These are phyloP conservation scores for Kondoa subrosea DNA, from an alignment of 768 basidiomycete genomes.

Conservation along the genomic window DNA sequence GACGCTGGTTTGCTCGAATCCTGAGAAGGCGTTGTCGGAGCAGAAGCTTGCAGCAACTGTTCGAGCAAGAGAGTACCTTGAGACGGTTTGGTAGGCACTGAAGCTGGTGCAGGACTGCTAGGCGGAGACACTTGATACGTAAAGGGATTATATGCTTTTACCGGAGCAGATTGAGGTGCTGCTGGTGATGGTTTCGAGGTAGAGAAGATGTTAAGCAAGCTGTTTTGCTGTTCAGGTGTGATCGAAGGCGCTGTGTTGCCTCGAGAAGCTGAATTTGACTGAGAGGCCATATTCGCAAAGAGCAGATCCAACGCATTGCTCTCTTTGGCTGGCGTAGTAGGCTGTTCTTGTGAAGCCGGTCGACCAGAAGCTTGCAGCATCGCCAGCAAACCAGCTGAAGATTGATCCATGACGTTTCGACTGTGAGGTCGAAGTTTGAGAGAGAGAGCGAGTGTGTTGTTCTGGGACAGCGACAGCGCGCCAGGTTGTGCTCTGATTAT, in stretches of 20 bases:
- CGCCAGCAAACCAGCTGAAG: no score
- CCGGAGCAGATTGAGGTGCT: background rate
- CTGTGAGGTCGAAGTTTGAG: no score
- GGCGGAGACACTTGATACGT: background rate
- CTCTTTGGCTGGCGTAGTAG: no score
- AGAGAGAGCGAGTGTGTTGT: no score
- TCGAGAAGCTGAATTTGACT: background rate
- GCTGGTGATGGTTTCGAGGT: background rate
- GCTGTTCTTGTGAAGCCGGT: no score
- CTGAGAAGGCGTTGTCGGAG: background rate
- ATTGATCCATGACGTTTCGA: no score
- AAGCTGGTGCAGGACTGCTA: background rate
- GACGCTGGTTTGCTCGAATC: background rate
- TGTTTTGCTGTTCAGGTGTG: background rate
- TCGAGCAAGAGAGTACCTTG: background rate
- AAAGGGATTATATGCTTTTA: background rate
- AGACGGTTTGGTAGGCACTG: background rate
- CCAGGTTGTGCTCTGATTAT: no score
- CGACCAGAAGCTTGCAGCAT: no score
- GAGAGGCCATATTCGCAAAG: no score
- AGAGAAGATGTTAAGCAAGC: background rate
- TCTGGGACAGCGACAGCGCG: no score
- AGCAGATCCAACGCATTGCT: no score
- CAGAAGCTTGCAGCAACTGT: background rate
- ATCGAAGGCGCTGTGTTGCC: background rate